Evolutionary conservation across 768 basidiomycete species (phyloP).

Genomic region (Xerocomellus intermedius): DNA sequence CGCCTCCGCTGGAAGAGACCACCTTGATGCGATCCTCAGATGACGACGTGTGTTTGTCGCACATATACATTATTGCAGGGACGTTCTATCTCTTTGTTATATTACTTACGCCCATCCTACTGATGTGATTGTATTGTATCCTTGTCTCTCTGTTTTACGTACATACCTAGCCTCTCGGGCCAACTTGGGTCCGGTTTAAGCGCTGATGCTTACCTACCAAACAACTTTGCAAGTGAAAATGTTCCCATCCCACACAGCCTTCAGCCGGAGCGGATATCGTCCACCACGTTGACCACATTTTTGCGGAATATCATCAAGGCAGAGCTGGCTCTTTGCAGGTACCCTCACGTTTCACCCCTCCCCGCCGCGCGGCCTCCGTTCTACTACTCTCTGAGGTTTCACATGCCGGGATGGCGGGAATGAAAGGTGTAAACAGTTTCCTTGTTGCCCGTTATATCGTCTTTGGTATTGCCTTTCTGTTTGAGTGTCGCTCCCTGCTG

Average conservation of each 20-base stretch:
- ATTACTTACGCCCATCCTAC: slow-evolving; percentile 17
- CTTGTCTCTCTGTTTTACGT: slow-evolving; percentile 7
- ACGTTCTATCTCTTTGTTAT: slow-evolving; percentile 14
- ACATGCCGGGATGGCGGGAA: slow-evolving; percentile 35
- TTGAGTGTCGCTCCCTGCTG: background rate
- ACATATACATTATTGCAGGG: slow-evolving; percentile 23
- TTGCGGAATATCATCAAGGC: slow-evolving; percentile 8
- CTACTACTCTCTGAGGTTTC: slow-evolving; percentile 16
- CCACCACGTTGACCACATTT: slow-evolving; percentile 11
- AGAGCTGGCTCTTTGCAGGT: slow-evolving; percentile 31
- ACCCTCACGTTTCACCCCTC: slow-evolving; percentile 7
- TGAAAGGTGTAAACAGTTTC: slow-evolving; percentile 42
- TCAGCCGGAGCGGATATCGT: background rate
- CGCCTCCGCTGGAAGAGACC: slow-evolving; percentile 6
- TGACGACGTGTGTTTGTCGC: background rate
- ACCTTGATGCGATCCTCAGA: slow-evolving; percentile 7
- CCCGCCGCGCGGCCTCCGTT: slow-evolving; percentile 35
- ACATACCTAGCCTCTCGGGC: slow-evolving; percentile 13
- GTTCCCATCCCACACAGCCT: slow-evolving; percentile 23
- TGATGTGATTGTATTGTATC: slow-evolving; percentile 24
- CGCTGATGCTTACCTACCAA: background rate
- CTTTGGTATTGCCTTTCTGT: slow-evolving; percentile 44
- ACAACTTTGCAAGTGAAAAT: background rate
- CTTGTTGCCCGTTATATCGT: slow-evolving; percentile 55
- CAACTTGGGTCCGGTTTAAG: background rate